phyloP scores from a whole-genome alignment of 768 basidiomycete species.

The Lentinula sp. region DNA sequence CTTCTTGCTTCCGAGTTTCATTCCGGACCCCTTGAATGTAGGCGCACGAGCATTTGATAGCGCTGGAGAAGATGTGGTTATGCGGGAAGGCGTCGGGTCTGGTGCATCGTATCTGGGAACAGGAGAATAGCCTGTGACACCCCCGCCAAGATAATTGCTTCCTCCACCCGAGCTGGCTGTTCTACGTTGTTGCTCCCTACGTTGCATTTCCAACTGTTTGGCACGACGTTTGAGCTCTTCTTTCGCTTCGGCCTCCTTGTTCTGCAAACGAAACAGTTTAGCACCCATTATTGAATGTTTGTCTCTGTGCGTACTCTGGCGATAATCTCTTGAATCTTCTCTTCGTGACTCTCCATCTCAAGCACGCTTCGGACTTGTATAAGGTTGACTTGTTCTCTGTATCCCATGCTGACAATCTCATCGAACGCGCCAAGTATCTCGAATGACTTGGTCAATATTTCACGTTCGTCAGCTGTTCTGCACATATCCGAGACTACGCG shows the following conservation, averaged over 20 bases:
- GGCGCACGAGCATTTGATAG: constrained; percentile 54
- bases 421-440: constrained; percentile 95
- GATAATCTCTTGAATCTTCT: constrained; percentile 98
- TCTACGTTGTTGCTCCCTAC: constrained; percentile 87
- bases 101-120: constrained; percentile 68
- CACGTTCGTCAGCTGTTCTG: constrained; percentile 79
- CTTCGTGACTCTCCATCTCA: constrained; percentile 90
- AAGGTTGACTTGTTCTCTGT: constrained; percentile 71
- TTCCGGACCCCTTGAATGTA: constrained; percentile 89
- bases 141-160: constrained; percentile 60
- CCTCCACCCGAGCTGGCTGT: constrained; percentile 44
- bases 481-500: constrained; percentile 92
- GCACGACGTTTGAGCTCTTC: constrained; percentile 98
- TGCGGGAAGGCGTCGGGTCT: constrained; percentile 39
- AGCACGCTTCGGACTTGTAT: constrained; percentile 74
- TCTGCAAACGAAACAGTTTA: constrained; percentile 36
- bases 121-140: constrained; percentile 64
- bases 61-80: constrained; percentile 34
- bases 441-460: constrained; percentile 87
- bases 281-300: not conserved
- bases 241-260: constrained; percentile 99
- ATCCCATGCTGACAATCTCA: constrained; percentile 90
- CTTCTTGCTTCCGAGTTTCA: constrained; percentile 95
- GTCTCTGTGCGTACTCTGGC: constrained; percentile 59
- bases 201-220: constrained; percentile 96